Evolutionary conservation across 1,139 yeast species (phyloP).

Genomic region (Kazachstania sp.): DNA sequence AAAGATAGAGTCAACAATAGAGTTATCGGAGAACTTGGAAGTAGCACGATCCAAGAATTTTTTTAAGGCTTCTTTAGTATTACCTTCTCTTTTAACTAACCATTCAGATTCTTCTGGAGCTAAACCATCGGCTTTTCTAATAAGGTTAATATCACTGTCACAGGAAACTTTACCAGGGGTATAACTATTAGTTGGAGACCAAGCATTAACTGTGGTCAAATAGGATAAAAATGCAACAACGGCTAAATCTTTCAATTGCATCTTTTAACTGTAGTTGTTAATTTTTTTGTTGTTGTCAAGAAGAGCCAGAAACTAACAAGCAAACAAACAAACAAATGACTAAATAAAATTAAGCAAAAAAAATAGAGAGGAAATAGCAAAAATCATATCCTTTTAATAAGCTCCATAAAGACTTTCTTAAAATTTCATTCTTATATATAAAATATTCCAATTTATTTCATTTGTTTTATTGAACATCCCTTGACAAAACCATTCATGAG

Average conservation of each 20-base stretch:
- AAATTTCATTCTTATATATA: no score
- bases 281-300: not conserved
- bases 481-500: no score
- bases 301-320: not conserved
- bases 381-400: not conserved
- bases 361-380: not conserved
- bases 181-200: constrained; percentile 52
- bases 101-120: constrained; percentile 20
- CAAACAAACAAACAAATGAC: no score
- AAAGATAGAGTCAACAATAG: constrained; percentile 16
- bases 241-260: constrained; percentile 5
- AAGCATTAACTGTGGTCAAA: constrained; percentile 5
- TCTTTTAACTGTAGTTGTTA: not conserved
- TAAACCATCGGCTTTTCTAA: constrained; percentile 25
- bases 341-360: no score
- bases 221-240: not conserved
- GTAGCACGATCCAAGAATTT: constrained; percentile 49
- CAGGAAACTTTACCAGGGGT: constrained; percentile 58
- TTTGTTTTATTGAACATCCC: no score
- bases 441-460: no score
- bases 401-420: no score
- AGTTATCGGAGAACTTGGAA: constrained; percentile 35
- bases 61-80: constrained; percentile 46
- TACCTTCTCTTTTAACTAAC: constrained; percentile 40
- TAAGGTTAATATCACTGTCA: constrained; percentile 34